phyloP scores from a whole-genome alignment of 2,329 filamentous ascomycete species.

The Neonectria magnoliae region DNA sequence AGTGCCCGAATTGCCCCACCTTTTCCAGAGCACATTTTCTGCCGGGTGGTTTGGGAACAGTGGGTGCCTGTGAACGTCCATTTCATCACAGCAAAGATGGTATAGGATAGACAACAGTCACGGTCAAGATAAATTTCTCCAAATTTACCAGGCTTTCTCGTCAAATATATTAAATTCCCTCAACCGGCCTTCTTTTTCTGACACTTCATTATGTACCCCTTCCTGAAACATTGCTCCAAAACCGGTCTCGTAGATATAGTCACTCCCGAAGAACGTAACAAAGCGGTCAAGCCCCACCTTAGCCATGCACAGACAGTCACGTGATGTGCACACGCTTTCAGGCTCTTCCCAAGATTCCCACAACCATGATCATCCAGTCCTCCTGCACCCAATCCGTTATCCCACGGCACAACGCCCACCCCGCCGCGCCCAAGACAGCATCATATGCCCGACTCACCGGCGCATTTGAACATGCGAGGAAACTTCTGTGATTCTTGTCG shows the following conservation, averaged over 20 bases:
- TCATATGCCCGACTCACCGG: slow-evolving; percentile 7
- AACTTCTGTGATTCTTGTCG: neutral
- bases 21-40: no score
- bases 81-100: no score
- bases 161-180: no score
- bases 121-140: neutral
- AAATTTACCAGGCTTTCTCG: neutral
- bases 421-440: slow-evolving; percentile 19
- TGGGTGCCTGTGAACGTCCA: no score
- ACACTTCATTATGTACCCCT: neutral
- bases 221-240: neutral
- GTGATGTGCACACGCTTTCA: slow-evolving; percentile 30
- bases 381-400: slow-evolving; percentile 36
- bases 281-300: slow-evolving; percentile 10
- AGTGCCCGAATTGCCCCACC: neutral
- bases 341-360: slow-evolving; percentile 34
- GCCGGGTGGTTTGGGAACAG: no score
- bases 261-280: neutral
- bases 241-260: neutral
- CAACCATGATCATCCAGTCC: slow-evolving; percentile 35
- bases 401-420: slow-evolving; percentile 26
- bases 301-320: slow-evolving; percentile 17
- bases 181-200: neutral
- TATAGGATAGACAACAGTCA: no score
- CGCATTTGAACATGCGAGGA: slow-evolving; percentile 10